Percentiles rank a stretch among this genome's conserved stretches.
phyloP scores from a whole-genome alignment of 1,284 basidiomycete genomes.

The Moesziomyces antarcticus region DNA sequence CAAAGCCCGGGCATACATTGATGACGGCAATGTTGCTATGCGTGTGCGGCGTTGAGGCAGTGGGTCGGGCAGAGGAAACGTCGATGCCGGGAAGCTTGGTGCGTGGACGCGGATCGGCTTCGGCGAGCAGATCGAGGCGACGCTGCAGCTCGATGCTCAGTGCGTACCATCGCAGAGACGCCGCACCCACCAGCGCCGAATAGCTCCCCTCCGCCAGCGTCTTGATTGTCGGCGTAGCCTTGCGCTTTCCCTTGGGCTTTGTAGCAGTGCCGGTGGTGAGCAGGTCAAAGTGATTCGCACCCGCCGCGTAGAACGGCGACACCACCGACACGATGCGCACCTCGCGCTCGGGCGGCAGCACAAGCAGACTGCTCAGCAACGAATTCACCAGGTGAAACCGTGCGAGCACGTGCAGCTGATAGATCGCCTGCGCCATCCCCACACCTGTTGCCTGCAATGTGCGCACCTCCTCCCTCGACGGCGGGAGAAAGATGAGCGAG shows the following conservation, averaged over 20 bases:
- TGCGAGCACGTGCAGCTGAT: conserved; percentile 46
- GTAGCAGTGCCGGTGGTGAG: not conserved
- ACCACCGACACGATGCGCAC: conserved; percentile 56
- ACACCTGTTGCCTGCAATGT: conserved; percentile 1
- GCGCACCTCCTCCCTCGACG: conserved; percentile 4
- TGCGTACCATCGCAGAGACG: conserved; percentile 47
- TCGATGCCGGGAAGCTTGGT: conserved; percentile 57
- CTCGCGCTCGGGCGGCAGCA: conserved; percentile 55
- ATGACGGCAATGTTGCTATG: conserved; percentile 55
- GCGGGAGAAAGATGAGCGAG: conserved; percentile 28
- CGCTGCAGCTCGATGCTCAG: conserved; percentile 57
- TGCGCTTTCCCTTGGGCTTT: not conserved
- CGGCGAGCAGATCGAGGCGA: conserved; percentile 52
- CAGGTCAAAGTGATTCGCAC: conserved; percentile 42
- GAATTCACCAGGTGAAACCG: conserved; percentile 60
- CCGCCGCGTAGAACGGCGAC: conserved; percentile 62
- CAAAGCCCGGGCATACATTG: conserved; percentile 64
- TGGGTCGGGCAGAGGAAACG: conserved; percentile 1
- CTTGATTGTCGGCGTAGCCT: not conserved
- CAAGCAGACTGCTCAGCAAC: conserved; percentile 51
- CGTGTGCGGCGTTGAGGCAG: conserved; percentile 3
- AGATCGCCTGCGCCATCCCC: conserved; percentile 12
- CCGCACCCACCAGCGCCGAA: conserved; percentile 35
- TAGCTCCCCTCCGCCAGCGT: conserved; percentile 20
- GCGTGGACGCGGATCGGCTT: conserved; percentile 53